phyloP scores from a whole-genome alignment of 768 basidiomycete genomes.

The Naganishia kalamii region DNA sequence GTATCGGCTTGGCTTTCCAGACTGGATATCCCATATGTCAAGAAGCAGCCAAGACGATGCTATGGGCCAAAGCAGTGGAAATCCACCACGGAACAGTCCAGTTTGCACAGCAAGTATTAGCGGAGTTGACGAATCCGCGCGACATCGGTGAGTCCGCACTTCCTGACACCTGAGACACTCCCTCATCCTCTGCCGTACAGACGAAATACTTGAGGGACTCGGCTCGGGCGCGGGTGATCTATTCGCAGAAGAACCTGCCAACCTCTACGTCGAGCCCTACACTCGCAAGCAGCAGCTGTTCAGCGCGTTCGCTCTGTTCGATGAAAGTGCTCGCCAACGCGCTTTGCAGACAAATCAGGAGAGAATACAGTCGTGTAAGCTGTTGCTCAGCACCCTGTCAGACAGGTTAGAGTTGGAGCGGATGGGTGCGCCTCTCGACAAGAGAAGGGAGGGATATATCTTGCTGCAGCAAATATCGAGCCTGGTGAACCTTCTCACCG shows the following conservation, averaged over 20 bases:
- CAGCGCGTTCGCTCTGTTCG: background rate
- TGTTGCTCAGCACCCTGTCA: background rate
- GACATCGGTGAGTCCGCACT: slow-evolving; percentile 25
- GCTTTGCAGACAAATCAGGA: background rate
- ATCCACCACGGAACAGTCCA: background rate
- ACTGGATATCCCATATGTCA: background rate
- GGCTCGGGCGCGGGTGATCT: slow-evolving; percentile 25
- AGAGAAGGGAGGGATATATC: background rate
- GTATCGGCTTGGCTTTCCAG: background rate
- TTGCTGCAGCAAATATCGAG: background rate
- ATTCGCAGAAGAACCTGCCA: slow-evolving; percentile 43
- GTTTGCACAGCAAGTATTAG: slow-evolving; percentile 19
- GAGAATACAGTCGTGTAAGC: background rate
- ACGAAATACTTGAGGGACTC: background rate
- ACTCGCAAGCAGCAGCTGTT: background rate
- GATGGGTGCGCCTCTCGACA: background rate
- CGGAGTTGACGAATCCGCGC: background rate
- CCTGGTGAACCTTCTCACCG: no score
- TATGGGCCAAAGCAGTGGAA: background rate
- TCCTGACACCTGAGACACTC: background rate
- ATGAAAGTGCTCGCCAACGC: background rate
- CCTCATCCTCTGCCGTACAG: background rate
- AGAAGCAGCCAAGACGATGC: background rate
- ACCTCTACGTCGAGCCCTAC: slow-evolving; percentile 32
- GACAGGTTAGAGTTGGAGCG: no score